Evolutionary conservation across 2,329 filamentous ascomycete species (phyloP), one percentile per base, ranked within the genome.

Genomic region (Lecanicillium sp.): DNA sequence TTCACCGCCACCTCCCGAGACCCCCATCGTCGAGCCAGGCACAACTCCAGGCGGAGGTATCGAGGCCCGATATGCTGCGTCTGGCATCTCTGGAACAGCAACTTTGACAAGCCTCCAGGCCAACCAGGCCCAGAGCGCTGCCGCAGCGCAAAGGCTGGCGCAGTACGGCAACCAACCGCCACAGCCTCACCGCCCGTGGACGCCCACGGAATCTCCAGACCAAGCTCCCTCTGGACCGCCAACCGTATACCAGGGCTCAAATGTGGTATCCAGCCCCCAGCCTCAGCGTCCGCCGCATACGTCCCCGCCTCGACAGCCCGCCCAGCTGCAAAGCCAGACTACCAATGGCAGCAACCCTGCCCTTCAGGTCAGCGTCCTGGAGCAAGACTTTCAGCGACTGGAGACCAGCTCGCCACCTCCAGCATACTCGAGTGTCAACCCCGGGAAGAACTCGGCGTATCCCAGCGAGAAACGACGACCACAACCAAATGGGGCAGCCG

Each of bases 1-100:
- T 31, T 97, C 90, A 19, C 92, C 92, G 5, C 90, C 92, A 4
- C 92, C 92, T 2, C 92, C 92, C 8, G 90, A 97, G 59, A 97
- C 92, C 0, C 87, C 92, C 22, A 74, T 90, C 44, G 74, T 84
- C 20, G 84, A 83, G 29, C 85, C 84, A 2, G 79, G 77, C 14
- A 71, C 69, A 38, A 70, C 79, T n/a, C 78, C 82, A 3, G 79
- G 79, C 39, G 87, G 84, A 29, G 87, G 86, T 40, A 95, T 96
- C 50, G 89, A 95, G 58, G 86, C 87, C 36, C 79, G 88, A 40
- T 96, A 94, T 70, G 89, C 89, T 3, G 87, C 88, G 3, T 84
- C 88, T 19, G 89, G 89, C 27, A 95, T 95, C 46, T 86, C 88
- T 3, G 89, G 88, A 3, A 83, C 86, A 1, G 83, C 82, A 3